Evolutionary conservation across 2,329 filamentous ascomycete species (phyloP).

Genomic region (Botrytis squamosa): DNA sequence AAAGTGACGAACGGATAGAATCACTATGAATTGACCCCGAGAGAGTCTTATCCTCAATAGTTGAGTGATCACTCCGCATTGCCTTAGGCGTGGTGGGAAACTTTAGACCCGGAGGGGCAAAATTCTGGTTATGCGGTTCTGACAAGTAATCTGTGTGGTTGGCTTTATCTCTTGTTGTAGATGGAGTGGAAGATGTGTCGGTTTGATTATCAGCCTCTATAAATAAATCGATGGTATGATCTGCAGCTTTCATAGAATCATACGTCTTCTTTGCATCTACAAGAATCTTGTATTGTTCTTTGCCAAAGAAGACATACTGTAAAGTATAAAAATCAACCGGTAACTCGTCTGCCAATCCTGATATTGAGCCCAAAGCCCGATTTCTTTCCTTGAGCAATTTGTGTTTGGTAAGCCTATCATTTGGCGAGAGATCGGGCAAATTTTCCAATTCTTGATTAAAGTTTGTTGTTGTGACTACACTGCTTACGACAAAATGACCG

Average conservation of each 20-base stretch:
- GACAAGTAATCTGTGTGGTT: no score
- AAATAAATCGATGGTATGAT: not conserved
- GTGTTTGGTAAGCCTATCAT: not conserved
- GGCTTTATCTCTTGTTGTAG: no score
- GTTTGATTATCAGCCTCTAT: no score
- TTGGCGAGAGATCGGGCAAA: not conserved
- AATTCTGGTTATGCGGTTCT: no score
- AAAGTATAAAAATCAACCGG: not conserved
- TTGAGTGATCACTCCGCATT: no score
- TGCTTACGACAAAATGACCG: slow-evolving; percentile 2
- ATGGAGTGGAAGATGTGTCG: no score
- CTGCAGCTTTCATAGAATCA: not conserved
- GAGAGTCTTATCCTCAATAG: no score
- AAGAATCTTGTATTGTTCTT: not conserved
- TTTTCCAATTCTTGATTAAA: not conserved
- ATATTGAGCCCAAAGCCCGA: not conserved
- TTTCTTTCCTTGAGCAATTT: not conserved
- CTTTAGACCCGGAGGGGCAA: no score
- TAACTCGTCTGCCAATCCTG: no score
- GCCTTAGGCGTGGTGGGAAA: no score
- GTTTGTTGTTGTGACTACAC: not conserved
- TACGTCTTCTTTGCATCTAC: not conserved
- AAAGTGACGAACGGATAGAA: no score
- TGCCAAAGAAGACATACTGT: not conserved
- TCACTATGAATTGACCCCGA: no score